Base-by-base conservation (phyloP, 176 grass and related monocot genomes). In the Triticum urartu region DNA sequence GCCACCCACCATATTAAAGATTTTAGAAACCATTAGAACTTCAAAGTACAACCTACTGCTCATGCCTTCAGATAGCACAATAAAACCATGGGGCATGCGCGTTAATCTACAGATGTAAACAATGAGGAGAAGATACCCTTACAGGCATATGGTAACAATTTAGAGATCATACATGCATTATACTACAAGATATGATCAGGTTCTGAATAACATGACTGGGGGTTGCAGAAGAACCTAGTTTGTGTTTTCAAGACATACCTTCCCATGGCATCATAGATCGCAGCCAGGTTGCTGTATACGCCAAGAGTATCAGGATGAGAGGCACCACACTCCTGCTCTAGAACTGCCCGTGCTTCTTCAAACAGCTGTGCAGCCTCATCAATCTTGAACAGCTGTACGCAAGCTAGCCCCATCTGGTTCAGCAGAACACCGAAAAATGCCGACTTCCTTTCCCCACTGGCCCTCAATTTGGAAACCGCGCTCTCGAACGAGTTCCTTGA, bases 241-340 rank as follows among this genome's bases (percentile, higher is more conserved):
- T 82, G 2, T 24, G 38, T 22, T 26, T 62, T 61, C 11, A 36
- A 70, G 0, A 22, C 67, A 63, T 90, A 99, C 97, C 97, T 99
- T 83, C 97, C 97, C 97, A 97, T 99, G 64, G 97, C 97, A 83
- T 99, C 97, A 38, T 99, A 99, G 77, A 95, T 99, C 3, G 94
- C 97, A 36, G 97, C 92, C 4, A 99, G 92, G 90, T 99, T 99
- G 84, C 94, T 99, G 85, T 93, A 99, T 1, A 99, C 94, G 5
- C 94, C 94, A 74, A 99, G 92, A 50, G 97, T 99, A 79, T 99
- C 97, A 4, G 92, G 87, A 88, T 99, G 90, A 54, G 85, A 81
- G 1, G 92, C 81, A 3, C 97, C 97, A 15, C 94, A 94, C 80
- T 99, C 97, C 85, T 92, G 90, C 81, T 97, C 94, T 13, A 99